Evolutionary conservation across 768 basidiomycete species (phyloP), one percentile per base, ranked within the genome.

Genomic region (Macrolepiota fuliginosa): DNA sequence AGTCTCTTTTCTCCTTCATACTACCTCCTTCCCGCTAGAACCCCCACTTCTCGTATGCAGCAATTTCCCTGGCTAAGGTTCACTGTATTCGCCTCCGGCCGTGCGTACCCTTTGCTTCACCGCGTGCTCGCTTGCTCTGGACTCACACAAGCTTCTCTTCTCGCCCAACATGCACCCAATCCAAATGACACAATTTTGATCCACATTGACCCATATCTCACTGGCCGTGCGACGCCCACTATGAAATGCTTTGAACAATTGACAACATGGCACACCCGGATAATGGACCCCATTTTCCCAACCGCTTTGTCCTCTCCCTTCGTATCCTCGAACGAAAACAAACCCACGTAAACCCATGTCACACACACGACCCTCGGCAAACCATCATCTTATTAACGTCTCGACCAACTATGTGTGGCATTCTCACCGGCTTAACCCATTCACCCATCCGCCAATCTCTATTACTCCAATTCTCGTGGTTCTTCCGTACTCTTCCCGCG

Each of bases 21-120:
- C 13, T 24, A 39, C 40, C 35, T 40, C 50, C 54, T 22, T 36
- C 25, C 46, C 25, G 51, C 56, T 46, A 19, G 35, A 56, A 46
- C 24, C 55, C 61, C 42, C 2, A 7, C 29, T 42, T 13, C 54
- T 58, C 32, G 46, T 32, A 84, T 85, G 79, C 69, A 74, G 66
- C 76, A 72, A 61, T 86, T 86, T 72, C 86, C 86, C 32, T 87
- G 85, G 85, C 69, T 77, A 65, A 82, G 80, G 69, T 75, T 87
- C 65, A 76, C 81, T 17, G 75, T 77, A 4, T 66, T 75, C 54
- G 77, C 84, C 4, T 61, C 78, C 58, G 77, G 79, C 62, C 67
- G 85, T 86, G 68, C 72, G 85, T 83, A 57, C 39, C 49, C 32
- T 56, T 35, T 56, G 24, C n/a, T 52, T 55, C 39, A 53, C 57